These are phyloP conservation scores for Exobasidium cylindrosporum DNA, from an alignment of 1,284 basidiomycete genomes.

Conservation along the genomic window DNA sequence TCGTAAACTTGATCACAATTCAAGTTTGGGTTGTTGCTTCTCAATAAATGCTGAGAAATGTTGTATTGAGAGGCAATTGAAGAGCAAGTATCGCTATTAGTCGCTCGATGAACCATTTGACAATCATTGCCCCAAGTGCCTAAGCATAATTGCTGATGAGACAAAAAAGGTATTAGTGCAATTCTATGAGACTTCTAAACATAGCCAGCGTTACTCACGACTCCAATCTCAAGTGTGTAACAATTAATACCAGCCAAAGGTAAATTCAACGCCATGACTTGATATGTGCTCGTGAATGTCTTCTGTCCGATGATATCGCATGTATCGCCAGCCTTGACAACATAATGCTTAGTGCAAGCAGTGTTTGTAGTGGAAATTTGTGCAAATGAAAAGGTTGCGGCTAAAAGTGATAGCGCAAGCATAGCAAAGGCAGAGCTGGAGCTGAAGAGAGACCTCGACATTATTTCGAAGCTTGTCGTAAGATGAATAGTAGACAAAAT, in stretches of 20 bases:
- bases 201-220: slow-evolving; percentile 59
- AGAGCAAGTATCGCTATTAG: slow-evolving; percentile 32
- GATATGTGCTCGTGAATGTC: slow-evolving; percentile 70
- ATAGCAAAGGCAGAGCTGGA: neutral
- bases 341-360: slow-evolving; percentile 65
- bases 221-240: slow-evolving; percentile 63
- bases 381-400: neutral
- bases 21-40: slow-evolving; percentile 41
- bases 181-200: too few relatives aligned
- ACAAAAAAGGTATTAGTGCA: slow-evolving; percentile 15
- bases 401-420: neutral
- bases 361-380: slow-evolving; percentile 40
- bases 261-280: slow-evolving; percentile 66
- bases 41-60: slow-evolving; percentile 27
- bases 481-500: neutral
- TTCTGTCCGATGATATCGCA: slow-evolving; percentile 69
- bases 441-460: neutral
- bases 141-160: slow-evolving; percentile 31
- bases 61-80: slow-evolving; percentile 35
- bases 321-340: slow-evolving; percentile 63
- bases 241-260: slow-evolving; percentile 61
- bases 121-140: slow-evolving; percentile 48
- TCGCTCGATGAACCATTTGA: slow-evolving; percentile 40
- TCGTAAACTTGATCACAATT: slow-evolving; percentile 41
- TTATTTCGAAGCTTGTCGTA: too few relatives aligned